phyloP scores from a whole-genome alignment of 129 eudicot genomes.

The Lactuca sativa region DNA sequence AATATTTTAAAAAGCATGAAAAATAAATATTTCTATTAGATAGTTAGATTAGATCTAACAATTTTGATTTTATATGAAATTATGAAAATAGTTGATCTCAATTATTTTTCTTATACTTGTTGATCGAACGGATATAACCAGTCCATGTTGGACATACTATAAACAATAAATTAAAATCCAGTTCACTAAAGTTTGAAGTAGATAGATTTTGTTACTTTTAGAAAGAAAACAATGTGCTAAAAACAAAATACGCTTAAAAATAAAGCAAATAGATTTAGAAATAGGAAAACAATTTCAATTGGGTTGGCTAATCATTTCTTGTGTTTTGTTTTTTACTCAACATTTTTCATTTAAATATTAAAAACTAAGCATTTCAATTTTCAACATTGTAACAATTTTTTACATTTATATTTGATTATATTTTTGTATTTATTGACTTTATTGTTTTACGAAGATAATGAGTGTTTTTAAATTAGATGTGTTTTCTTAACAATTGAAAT shows the following conservation, averaged over 20 bases:
- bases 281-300: neutral
- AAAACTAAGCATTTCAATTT: too few species aligned
- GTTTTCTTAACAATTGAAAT: too few species aligned
- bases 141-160: neutral
- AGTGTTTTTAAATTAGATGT: too few species aligned
- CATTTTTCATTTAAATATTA: neutral
- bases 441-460: neutral
- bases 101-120: neutral
- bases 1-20: too few species aligned
- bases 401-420: too few species aligned
- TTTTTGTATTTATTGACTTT: too few species aligned
- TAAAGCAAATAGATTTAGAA: neutral
- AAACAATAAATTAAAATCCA: neutral
- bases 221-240: conserved; percentile 3
- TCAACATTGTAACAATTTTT: neutral
- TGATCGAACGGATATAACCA: neutral
- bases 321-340: neutral
- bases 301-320: conserved; percentile 12
- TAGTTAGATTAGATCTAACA: too few species aligned
- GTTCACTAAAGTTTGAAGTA: neutral
- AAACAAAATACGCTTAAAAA: neutral
- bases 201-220: conserved; percentile 3
- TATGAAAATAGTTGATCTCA: too few species aligned
- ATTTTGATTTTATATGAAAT: too few species aligned
- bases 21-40: too few species aligned